Evolutionary conservation across 257 asterid genomes (phyloP).

Genomic region (Cinchona pubescens): DNA sequence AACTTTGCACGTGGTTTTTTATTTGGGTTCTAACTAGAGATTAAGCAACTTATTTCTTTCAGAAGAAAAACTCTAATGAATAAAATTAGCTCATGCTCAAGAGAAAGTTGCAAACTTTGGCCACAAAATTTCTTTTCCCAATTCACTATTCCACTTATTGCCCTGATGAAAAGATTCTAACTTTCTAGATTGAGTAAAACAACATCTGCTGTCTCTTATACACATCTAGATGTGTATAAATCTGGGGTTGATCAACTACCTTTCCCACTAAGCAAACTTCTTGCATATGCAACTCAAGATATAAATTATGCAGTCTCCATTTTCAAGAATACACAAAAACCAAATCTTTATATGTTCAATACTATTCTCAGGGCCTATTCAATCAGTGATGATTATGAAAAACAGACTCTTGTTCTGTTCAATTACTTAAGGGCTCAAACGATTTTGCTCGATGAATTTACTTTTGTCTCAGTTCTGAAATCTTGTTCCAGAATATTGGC

Average conservation of each 20-base stretch:
- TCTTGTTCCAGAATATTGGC: constrained; percentile 40
- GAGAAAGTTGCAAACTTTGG: constrained; percentile 1
- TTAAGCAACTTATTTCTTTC: constrained; percentile 13
- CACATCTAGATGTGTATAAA: constrained; percentile 60
- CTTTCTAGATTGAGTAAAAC: constrained; percentile 45
- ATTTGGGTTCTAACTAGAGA: neutral
- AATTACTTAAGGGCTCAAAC: constrained; percentile 42
- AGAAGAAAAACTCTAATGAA: neutral
- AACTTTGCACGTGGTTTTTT: too few species aligned
- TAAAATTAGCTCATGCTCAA: neutral
- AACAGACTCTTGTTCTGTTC: constrained; percentile 38
- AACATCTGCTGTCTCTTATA: constrained; percentile 29
- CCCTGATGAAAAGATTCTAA: constrained; percentile 38
- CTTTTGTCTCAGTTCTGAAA: constrained; percentile 46
- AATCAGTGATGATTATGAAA: too few species aligned
- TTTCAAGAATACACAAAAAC: too few species aligned
- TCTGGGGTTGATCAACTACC: constrained; percentile 43
- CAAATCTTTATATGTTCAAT: too few species aligned
- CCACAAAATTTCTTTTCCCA: neutral
- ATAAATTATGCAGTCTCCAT: constrained; percentile 45
- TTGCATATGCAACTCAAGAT: constrained; percentile 46
- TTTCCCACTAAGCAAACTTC: constrained; percentile 61
- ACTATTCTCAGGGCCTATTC: too few species aligned
- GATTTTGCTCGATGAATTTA: constrained; percentile 47
- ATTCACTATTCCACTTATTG: constrained; percentile 20